These are phyloP conservation scores for Zizania palustris DNA, from an alignment of 202 grass and related monocot genomes.

Conservation along the genomic window DNA sequence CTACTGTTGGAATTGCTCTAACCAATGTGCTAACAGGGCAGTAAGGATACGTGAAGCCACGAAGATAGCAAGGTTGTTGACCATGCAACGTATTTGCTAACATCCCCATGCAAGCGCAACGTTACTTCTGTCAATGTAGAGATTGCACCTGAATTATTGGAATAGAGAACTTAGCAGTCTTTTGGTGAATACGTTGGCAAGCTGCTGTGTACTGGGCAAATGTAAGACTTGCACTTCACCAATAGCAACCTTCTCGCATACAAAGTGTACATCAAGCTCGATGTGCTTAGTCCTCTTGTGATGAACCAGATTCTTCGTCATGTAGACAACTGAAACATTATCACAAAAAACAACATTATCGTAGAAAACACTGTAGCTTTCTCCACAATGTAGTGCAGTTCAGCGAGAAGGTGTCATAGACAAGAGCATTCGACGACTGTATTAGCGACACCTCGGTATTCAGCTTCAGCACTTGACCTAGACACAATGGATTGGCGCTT, in stretches of 20 bases:
- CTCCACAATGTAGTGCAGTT: accelerated
- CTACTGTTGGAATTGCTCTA: no score
- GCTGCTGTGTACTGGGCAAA: not conserved
- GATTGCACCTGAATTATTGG: not conserved
- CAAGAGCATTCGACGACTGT: not conserved
- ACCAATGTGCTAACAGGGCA: no score
- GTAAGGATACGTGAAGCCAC: no score
- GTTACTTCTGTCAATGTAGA: not conserved
- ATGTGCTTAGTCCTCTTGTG: not conserved
- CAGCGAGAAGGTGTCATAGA: accelerated
- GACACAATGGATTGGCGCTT: no score
- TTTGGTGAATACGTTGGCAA: not conserved
- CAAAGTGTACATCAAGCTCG: no score
- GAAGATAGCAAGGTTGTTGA: no score
- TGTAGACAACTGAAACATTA: not conserved
- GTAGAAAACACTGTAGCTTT: not conserved
- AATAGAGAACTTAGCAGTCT: not conserved
- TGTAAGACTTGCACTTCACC: not conserved
- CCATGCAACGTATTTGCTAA: no score
- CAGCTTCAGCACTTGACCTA: no score
- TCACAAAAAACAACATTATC: not conserved
- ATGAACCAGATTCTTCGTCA: not conserved
- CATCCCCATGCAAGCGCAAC: not conserved
- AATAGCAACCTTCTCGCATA: not conserved
- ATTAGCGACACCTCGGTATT: no score